phyloP scores from a whole-genome alignment of 495 filamentous ascomycete species.

The Lepraria neglecta region DNA sequence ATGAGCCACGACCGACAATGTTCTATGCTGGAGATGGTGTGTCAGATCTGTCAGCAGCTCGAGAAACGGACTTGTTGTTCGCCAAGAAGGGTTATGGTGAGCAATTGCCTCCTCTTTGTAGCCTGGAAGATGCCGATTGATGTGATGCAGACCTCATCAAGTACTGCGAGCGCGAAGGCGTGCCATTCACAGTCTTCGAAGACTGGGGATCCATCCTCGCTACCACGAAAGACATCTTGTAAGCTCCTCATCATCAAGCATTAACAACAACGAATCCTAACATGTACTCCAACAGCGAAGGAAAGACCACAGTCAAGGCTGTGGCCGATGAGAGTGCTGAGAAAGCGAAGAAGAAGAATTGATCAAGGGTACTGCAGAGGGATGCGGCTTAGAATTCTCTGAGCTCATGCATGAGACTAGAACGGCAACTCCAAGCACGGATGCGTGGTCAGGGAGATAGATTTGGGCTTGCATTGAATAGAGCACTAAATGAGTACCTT shows the following conservation, averaged over 20 bases:
- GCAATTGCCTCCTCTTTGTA: constrained; percentile 19
- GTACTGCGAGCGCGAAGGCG: constrained; percentile 68
- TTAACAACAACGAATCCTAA: background rate
- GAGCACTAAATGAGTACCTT: background rate
- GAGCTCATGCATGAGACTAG: background rate
- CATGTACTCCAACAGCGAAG: constrained; percentile 18
- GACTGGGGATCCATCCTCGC: constrained; percentile 69
- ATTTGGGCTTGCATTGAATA: background rate
- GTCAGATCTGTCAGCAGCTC: constrained; percentile 78
- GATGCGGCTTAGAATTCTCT: background rate
- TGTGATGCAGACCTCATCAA: constrained; percentile 61
- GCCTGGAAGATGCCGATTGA: background rate
- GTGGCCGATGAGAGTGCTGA: constrained; percentile 25
- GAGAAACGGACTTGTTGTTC: constrained; percentile 83
- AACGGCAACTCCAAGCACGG: no score
- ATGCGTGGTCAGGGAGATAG: background rate
- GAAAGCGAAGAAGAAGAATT: constrained; percentile 19
- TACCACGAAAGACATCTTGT: constrained; percentile 62
- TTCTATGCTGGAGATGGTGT: constrained; percentile 91
- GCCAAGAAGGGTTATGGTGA: constrained; percentile 84
- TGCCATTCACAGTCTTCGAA: constrained; percentile 76
- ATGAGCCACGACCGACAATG: constrained; percentile 60
- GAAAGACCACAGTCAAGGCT: constrained; percentile 22
- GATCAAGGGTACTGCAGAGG: background rate
- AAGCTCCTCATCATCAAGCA: constrained; percentile 8